Evolutionary conservation across 2,329 filamentous ascomycete genomes (phyloP), one percentile per base, ranked within the genome.

Genomic region (Colletotrichum navitas): DNA sequence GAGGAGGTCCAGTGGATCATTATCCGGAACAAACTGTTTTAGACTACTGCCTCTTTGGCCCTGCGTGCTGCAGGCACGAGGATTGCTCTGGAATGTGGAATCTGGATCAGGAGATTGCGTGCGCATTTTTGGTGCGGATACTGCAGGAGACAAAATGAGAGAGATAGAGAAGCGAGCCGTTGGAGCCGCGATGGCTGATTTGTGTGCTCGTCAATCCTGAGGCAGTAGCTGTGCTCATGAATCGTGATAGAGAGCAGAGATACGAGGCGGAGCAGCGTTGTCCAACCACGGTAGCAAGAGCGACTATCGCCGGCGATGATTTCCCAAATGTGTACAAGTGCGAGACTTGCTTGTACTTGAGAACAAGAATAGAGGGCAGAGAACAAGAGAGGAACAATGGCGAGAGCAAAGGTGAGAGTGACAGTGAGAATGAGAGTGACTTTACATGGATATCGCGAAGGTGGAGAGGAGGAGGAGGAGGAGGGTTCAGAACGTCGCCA

Each of bases 1-100:
- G 34, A 18, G 32, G 34, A 18, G 32, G 26, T 26, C 18, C 43
- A 69, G 65, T 56, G 54, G 55, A 60, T 41, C 59, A 55, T 56
- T 29, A 64, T 60, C 69, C 64, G 69, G 65, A 72, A 72, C 69
- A 54, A 69, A 39, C 32, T 72, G 69, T 64, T 64, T 72, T 69
- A 72, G 69, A 68, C 29, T 43, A 72, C 60, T 45, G 55, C 39
- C 67, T 70, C 62, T 18, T 41, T 32, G 69, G 41, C 45, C 52
- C 59, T 43, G 60, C 60, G 59, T 72, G 69, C 65, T 51, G 43
- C 41, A 58, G 45, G 66, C 69, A 72, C 69, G 69, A 55, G 69
- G 59, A 49, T 65, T 39, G 54, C 54, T 60, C 60, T 55, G 69
- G 69, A 72, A 72, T 69, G 66, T 60, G 65, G 60, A 52, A 54